These are phyloP conservation scores for Helotiales sp. DNA, from an alignment of 2,329 filamentous ascomycete species.

Conservation along the genomic window DNA sequence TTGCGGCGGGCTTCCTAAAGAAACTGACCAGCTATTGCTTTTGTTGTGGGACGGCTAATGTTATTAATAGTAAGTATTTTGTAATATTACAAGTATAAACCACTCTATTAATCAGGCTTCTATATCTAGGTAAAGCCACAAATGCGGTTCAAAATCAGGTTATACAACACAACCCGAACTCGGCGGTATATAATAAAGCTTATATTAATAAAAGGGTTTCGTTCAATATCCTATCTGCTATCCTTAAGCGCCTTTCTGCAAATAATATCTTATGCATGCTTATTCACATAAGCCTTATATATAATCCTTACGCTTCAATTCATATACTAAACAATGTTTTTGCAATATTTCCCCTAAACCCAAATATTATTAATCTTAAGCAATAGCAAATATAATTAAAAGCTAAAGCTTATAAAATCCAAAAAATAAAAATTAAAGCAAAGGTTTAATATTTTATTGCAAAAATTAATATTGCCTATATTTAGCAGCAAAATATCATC, in stretches of 20 bases:
- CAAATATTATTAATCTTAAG: constrained; percentile 22
- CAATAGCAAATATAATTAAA: not conserved
- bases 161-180: too few species aligned
- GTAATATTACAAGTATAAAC: not conserved
- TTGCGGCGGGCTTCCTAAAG: constrained; percentile 18
- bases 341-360: constrained; percentile 15
- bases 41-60: constrained; percentile 30
- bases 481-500: too few species aligned
- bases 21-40: constrained; percentile 36
- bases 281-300: constrained; percentile 32
- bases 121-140: constrained; percentile 26
- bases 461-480: too few species aligned
- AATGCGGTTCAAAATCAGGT: too few species aligned
- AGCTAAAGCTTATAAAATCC: not conserved
- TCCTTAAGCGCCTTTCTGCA: constrained; percentile 26
- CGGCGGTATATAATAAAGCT: too few species aligned
- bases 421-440: too few species aligned
- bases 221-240: constrained; percentile 29
- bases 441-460: too few species aligned
- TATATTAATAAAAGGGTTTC: too few species aligned
- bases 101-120: not conserved
- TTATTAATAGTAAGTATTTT: too few species aligned
- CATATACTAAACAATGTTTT: constrained; percentile 24
- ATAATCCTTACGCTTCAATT: constrained; percentile 16
- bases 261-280: too few species aligned